Base-by-base conservation (phyloP, 2,329 filamentous ascomycete genomes). In the Fusarium lyarnte region DNA sequence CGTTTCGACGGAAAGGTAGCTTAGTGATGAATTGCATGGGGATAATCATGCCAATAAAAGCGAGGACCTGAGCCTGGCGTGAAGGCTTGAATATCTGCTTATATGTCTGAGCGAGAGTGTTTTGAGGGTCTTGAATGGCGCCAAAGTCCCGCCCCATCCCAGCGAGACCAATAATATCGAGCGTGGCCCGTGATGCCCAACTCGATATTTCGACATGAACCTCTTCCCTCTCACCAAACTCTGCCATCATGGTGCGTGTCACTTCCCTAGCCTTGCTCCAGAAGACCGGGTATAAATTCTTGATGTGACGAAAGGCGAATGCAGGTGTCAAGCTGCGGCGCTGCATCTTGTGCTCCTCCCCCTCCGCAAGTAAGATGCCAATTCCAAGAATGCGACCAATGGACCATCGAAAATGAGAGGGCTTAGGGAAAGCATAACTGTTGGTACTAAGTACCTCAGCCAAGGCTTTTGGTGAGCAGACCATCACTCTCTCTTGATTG, bases 311-410 rank as follows among this genome's bases (percentile, higher is more conserved):
- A 78, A 94, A 97, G n/a, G 90, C 87, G 80, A 97, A 97, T 4
- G 94, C 93, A 0, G 94, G 94, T 83, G 92, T 89, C 23, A 97
- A 87, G 64, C 92, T 90, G 79, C 93, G 94, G 51, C 95, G 88
- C 83, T 94, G 93, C 76, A 89, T 84, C 83, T 92, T 96, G 81
- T 98, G 95, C 77, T 95, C 93, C 17, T 97, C 93, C n/a, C 95
- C 95, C 81, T 98, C 95, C 4, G 94, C 93, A 16, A 98, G 84
- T 41, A 98, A 82, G 19, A 95, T 84, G 14, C 93, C 93, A 17
- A 91, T 82, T 14, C 94, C 92, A 17, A 95, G 84, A 31, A 94
- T 84, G 27, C 89, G 86, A 4, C 87, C 88, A 8, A 95, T 82
- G 3, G 86, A 85, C 46, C 82, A 81, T 38, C 88, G 84, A 35